phyloP scores from a whole-genome alignment of 2,329 filamentous ascomycete species.

The Colletotrichum sp. region DNA sequence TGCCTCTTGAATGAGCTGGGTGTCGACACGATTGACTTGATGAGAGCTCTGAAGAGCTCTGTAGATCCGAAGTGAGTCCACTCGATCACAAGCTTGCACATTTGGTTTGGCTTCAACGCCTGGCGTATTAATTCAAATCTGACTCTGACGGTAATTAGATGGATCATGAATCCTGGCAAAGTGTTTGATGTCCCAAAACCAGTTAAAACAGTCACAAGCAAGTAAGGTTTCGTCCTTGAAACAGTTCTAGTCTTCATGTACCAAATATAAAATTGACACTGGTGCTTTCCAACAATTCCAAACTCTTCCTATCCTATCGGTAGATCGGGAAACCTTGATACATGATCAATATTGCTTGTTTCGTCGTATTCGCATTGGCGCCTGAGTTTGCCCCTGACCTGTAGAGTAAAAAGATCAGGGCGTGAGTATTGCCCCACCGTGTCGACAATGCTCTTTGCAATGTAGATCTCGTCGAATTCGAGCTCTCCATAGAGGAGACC shows the following conservation, averaged over 20 bases:
- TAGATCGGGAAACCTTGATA: neutral
- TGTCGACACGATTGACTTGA: conserved; percentile 65
- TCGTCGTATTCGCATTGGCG: neutral
- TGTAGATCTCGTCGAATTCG: neutral
- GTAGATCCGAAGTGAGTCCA: conserved; percentile 58
- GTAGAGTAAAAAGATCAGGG: neutral
- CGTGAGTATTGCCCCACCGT: neutral
- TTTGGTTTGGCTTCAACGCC: neutral
- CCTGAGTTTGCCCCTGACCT: neutral
- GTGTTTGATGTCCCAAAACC: neutral
- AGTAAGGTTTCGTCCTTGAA: neutral
- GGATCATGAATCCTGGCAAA: neutral
- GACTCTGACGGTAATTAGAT: neutral
- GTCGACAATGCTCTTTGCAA: neutral
- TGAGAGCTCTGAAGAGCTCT: conserved; percentile 68
- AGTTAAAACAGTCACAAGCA: neutral
- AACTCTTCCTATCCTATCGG: neutral
- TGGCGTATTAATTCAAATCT: neutral
- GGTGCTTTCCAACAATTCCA: neutral
- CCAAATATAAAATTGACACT: neutral
- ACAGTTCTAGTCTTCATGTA: neutral
- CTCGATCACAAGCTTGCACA: fast-evolving
- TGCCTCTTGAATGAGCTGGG: conserved; percentile 69
- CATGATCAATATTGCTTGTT: neutral
- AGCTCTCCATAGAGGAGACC: neutral